Conservation (phyloP, 2,329 filamentous ascomycete species). For the Diaporthe batatas region DNA sequence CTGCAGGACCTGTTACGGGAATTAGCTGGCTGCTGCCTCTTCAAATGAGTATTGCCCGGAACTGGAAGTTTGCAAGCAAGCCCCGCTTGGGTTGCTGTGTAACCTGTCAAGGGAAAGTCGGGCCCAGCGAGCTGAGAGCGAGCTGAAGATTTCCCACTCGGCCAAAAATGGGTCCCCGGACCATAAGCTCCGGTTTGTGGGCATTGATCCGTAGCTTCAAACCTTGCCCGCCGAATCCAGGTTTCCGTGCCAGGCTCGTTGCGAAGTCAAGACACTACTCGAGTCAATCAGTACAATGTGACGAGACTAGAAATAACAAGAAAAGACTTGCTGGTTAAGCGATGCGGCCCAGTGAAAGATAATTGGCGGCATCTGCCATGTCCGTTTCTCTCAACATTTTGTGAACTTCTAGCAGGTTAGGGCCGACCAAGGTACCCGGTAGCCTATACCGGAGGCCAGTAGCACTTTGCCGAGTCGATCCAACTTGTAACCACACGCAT, state of each 20-base stretch:
- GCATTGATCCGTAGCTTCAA: constrained; percentile 14
- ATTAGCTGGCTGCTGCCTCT: neutral
- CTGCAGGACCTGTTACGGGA: neutral
- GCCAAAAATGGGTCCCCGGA: constrained; percentile 18
- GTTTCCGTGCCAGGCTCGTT: neutral
- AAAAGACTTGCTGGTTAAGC: neutral
- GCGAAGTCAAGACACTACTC: constrained; percentile 17
- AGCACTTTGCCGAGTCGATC: neutral
- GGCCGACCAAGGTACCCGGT: too few relatives aligned
- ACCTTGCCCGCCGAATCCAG: constrained; percentile 2
- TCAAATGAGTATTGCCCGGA: neutral
- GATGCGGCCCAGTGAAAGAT: neutral
- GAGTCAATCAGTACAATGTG: constrained; percentile 2
- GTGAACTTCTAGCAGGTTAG: neutral
- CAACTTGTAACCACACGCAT: too few relatives aligned
- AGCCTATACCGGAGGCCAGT: neutral
- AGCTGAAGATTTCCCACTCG: neutral
- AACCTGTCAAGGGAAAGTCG: neutral
- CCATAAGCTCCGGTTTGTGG: constrained; percentile 12
- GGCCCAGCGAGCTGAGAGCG: neutral
- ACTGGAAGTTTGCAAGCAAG: neutral
- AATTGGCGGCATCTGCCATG: neutral
- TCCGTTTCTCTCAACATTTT: neutral
- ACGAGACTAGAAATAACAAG: neutral
- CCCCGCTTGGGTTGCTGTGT: neutral